Evolutionary conservation across 108 stramenopile genomes (phyloP).

Genomic region (Schizochytrium sp.): DNA sequence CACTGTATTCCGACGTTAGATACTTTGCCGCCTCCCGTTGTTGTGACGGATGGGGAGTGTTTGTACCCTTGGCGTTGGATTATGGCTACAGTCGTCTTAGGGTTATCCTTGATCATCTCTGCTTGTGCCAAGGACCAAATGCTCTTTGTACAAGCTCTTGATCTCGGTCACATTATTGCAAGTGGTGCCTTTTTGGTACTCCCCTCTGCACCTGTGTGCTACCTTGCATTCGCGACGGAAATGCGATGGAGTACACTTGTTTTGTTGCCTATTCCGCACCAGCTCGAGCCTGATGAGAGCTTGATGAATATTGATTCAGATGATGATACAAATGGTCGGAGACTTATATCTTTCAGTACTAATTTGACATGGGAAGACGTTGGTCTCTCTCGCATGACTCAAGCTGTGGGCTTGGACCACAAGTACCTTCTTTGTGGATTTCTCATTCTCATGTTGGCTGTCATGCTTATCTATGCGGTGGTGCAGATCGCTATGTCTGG

Average conservation of each 20-base stretch:
- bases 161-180: conserved; percentile 17
- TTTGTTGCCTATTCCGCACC: not conserved
- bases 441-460: not conserved
- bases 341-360: not conserved
- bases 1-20: not conserved
- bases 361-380: conserved; percentile 23
- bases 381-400: not conserved
- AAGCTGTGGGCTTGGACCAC: not conserved
- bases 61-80: not conserved
- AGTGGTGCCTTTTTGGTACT: conserved; percentile 20
- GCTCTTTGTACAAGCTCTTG: not conserved
- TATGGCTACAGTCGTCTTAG: not conserved
- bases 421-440: not conserved
- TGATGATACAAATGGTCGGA: too few relatives aligned
- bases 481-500: not conserved
- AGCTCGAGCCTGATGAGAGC: not conserved
- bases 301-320: too few relatives aligned
- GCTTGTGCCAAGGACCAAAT: not conserved
- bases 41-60: not conserved
- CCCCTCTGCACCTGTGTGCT: not conserved
- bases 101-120: not conserved
- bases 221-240: not conserved
- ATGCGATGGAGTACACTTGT: conserved; percentile 18
- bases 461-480: not conserved
- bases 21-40: not conserved